A percentile compares a stretch with the other conserved stretches of the same genome.
Evolutionary conservation across 208 protist genomes (phyloP).

Genomic region (Acanthamoeba healyi): DNA sequence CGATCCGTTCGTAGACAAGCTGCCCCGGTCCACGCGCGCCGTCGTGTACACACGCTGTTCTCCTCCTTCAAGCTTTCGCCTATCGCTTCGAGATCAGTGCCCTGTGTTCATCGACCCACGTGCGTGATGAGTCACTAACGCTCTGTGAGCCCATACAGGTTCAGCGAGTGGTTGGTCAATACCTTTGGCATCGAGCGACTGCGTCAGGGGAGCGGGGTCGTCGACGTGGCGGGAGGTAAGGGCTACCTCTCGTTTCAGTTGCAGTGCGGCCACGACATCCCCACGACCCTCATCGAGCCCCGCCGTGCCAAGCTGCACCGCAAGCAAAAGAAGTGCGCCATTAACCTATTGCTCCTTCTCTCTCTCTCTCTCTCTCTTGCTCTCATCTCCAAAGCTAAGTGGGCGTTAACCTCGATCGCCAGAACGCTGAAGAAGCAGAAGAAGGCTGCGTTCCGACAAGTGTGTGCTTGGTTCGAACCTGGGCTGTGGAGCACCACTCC

Average conservation of each 20-base stretch:
- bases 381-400: no score
- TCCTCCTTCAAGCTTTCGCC: not conserved
- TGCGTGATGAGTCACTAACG: not conserved
- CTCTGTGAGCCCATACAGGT: not conserved
- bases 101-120: no score
- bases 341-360: not conserved
- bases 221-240: slow-evolving; percentile 66
- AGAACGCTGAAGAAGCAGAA: slow-evolving; percentile 12
- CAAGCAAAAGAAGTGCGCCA: not conserved
- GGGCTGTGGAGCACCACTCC: not conserved
- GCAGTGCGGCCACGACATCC: not conserved
- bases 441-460: not conserved
- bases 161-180: slow-evolving; percentile 3
- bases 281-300: slow-evolving; percentile 42
- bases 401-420: no score
- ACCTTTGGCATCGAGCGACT: slow-evolving; percentile 10
- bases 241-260: slow-evolving; percentile 57
- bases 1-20: slow-evolving; percentile 36
- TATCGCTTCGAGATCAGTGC: not conserved
- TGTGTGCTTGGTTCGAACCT: slow-evolving; percentile 24
- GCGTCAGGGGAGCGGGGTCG: slow-evolving; percentile 20
- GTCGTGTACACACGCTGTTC: not conserved
- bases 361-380: no score
- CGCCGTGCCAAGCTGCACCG: not conserved
- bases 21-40: not conserved